These are phyloP conservation scores for Suillus clintonianus DNA, from an alignment of 768 basidiomycete species.

Conservation along the genomic window DNA sequence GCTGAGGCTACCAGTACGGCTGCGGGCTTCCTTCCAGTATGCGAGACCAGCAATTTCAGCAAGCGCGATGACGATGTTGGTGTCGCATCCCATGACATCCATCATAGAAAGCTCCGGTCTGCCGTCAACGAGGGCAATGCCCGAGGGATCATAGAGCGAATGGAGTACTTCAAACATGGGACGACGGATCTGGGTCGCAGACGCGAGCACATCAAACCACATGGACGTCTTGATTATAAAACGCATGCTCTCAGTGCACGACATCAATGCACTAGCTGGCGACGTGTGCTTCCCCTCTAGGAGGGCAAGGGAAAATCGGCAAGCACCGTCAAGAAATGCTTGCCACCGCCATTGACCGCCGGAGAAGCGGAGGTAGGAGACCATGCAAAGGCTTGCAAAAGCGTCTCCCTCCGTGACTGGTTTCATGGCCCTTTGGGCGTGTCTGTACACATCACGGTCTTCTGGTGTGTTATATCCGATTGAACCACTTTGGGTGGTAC, in stretches of 20 bases:
- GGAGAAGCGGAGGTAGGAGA: slow-evolving; percentile 77
- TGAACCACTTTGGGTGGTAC: slow-evolving; percentile 27
- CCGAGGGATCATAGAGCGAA: slow-evolving; percentile 46
- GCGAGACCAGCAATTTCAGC: slow-evolving; percentile 71
- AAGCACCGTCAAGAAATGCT: slow-evolving; percentile 63
- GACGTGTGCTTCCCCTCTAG: slow-evolving; percentile 41
- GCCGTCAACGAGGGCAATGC: slow-evolving; percentile 20
- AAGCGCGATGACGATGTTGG: slow-evolving; percentile 74
- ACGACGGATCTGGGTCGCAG: slow-evolving; percentile 60
- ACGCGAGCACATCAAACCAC: slow-evolving; percentile 86
- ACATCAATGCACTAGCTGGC: slow-evolving; percentile 46
- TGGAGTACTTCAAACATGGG: slow-evolving; percentile 62
- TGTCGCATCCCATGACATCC: slow-evolving; percentile 83
- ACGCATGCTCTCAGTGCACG: slow-evolving; percentile 50
- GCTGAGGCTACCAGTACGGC: slow-evolving; percentile 49
- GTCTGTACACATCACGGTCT: slow-evolving; percentile 27
- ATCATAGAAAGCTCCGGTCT: slow-evolving; percentile 70
- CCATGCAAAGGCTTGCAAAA: slow-evolving; percentile 73
- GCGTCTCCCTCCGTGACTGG: slow-evolving; percentile 63
- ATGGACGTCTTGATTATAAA: slow-evolving; percentile 84
- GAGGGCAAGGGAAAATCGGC: slow-evolving; percentile 51
- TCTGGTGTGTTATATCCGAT: slow-evolving; percentile 18
- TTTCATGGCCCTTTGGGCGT: slow-evolving; percentile 20
- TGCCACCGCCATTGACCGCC: slow-evolving; percentile 75
- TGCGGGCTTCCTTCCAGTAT: slow-evolving; percentile 58